Evolutionary conservation across 345 rosid species (phyloP), one percentile per base, ranked within the genome.

Genomic region (Citrus unshiu): DNA sequence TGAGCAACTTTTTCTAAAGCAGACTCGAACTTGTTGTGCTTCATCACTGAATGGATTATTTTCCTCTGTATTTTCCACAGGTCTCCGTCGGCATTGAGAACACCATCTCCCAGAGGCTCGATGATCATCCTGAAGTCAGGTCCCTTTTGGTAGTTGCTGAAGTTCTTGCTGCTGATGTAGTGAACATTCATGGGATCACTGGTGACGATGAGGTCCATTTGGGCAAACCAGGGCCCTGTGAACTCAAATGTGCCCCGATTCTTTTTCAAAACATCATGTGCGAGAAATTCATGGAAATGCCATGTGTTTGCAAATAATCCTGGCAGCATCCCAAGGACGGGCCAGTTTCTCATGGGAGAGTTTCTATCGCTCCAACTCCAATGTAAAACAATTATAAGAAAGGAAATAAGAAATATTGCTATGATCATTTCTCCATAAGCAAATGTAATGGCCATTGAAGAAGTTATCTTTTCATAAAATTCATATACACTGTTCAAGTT

Each of bases 321-420:
- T 1, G 84, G 81, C 8, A 77, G 64, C 77, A 81, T 77, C 40
- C 80, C 83, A 29, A 81, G 0, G 4, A 81, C 54, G 3, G 77
- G 83, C 83, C 77, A 76, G 43, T 62, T 81, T 76, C 18, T 46
- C 51, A 43, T 60, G 3, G 19, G 14, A 2, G 56, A 63, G 29
- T 63, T 30, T 13, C 49, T 75, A 18, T 30, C 68, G 5, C 29
- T 80, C 39, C 40, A 34, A 24, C 32, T 61, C 72, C 79, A 70
- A 25, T 16, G 34, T 27, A 24, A 40, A 24, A 46, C 4, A 46
- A 43, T 43, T 43, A 46, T 13, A 63, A 70, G n/a, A 70, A 35
- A 12, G 57, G 13, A 27, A 25, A 43, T 57, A 9, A 16, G 14
- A 57, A n/a, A 57, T n/a, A 5, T 6, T 61, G 65, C 18, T 3